phyloP scores from a whole-genome alignment of 257 asterid genomes.

The Solanum piurae region DNA sequence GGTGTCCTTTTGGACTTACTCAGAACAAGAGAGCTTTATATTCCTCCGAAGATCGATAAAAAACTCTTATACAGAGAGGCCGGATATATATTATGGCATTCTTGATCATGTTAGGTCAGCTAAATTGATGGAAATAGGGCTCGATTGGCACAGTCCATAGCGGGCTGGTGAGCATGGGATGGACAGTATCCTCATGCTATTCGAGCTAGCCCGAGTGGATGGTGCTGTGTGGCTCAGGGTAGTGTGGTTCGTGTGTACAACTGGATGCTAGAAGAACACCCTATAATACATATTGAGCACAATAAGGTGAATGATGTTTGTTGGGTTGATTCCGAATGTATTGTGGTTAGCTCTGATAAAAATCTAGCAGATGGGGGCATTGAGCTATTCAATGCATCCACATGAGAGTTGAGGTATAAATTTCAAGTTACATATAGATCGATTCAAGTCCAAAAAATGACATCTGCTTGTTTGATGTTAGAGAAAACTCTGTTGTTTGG shows the following conservation, averaged over 20 bases:
- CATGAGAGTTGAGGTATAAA: constrained; percentile 48
- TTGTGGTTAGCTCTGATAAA: constrained; percentile 63
- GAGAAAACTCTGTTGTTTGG: too few species aligned
- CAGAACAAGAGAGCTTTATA: constrained; percentile 53
- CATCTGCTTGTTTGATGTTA: constrained; percentile 53
- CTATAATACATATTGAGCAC: constrained; percentile 58
- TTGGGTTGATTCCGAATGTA: constrained; percentile 58
- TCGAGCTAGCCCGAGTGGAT: constrained; percentile 71
- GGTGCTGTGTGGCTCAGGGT: constrained; percentile 84
- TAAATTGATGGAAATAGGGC: constrained; percentile 64
- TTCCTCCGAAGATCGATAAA: constrained; percentile 52
- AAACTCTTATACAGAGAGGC: constrained; percentile 59
- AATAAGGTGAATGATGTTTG: constrained; percentile 64
- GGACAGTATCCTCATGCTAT: constrained; percentile 44
- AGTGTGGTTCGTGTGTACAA: constrained; percentile 77
- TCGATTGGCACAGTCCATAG: constrained; percentile 25
- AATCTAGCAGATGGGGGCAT: constrained; percentile 62
- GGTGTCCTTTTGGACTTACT: constrained; percentile 68
- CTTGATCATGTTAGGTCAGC: constrained; percentile 55
- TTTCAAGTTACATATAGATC: constrained; percentile 42
- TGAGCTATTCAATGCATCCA: constrained; percentile 46
- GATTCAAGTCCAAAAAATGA: not conserved
- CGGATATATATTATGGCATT: constrained; percentile 51
- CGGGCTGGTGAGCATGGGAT: constrained; percentile 63
- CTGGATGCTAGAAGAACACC: constrained; percentile 77